Conservation (phyloP, 208 protist species). For the Acanthamoeba triangularis region DNA sequence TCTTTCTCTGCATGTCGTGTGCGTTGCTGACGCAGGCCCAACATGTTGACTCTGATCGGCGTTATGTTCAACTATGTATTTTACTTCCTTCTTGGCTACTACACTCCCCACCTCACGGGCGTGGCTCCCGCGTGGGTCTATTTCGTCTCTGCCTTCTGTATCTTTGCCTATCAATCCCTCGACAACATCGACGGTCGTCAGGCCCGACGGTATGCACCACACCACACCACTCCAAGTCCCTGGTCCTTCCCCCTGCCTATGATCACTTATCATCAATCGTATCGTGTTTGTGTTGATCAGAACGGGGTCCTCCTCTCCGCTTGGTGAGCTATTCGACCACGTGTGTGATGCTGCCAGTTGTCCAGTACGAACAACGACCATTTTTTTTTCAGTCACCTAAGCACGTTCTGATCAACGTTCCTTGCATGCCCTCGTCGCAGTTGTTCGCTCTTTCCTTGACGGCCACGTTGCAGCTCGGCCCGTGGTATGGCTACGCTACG, state of each 20-base stretch:
- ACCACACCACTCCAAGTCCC: not conserved
- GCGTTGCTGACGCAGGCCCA: not conserved
- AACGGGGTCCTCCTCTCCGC: constrained; percentile 20
- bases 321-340: constrained; percentile 62
- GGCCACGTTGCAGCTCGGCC: constrained; percentile 10
- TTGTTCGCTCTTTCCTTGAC: constrained; percentile 28
- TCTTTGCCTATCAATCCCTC: constrained; percentile 61
- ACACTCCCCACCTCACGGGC: constrained; percentile 22
- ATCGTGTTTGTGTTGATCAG: not conserved
- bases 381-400: not conserved
- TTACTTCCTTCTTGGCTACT: constrained; percentile 28
- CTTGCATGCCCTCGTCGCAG: not conserved
- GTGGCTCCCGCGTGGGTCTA: constrained; percentile 42
- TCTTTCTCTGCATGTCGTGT: not conserved
- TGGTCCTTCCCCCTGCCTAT: not conserved
- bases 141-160: constrained; percentile 11
- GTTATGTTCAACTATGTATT: constrained; percentile 34
- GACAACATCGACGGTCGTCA: constrained; percentile 54
- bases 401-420: not conserved
- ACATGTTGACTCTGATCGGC: not conserved
- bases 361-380: not conserved
- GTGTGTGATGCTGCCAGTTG: constrained; percentile 42
- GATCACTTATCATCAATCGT: not conserved
- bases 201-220: constrained; percentile 35
- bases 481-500: constrained; percentile 41